A percentile compares a stretch with the other conserved stretches of the same genome.
Evolutionary conservation across 495 filamentous ascomycete genomes (phyloP).

Genomic region (Chlorociboria aeruginascens): DNA sequence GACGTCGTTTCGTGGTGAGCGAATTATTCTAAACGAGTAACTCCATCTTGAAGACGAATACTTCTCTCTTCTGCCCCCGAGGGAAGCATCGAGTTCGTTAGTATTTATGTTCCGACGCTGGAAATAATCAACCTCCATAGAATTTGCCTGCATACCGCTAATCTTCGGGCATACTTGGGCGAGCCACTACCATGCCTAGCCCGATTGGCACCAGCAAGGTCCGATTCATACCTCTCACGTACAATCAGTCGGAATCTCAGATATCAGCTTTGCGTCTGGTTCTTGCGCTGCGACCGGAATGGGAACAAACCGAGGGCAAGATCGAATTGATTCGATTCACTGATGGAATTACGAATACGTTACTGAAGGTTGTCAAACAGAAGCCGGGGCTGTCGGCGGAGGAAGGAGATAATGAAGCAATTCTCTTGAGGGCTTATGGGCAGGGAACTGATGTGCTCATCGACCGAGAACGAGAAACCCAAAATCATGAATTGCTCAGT

Average conservation of each 20-base stretch:
- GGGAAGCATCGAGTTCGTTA: not conserved
- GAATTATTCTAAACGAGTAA: no score
- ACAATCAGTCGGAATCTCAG: slow-evolving; percentile 62
- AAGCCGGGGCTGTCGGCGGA: slow-evolving; percentile 63
- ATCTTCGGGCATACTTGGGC: no score
- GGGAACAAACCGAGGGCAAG: slow-evolving; percentile 61
- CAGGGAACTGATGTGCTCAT: slow-evolving; percentile 91
- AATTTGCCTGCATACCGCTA: no score
- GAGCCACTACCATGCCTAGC: not conserved
- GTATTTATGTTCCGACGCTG: not conserved
- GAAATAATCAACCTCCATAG: no score
- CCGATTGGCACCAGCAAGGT: slow-evolving; percentile 17
- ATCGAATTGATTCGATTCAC: slow-evolving; percentile 87
- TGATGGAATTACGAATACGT: slow-evolving; percentile 96
- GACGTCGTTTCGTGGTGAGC: no score
- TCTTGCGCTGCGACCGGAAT: slow-evolving; percentile 69
- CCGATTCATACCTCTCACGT: slow-evolving; percentile 57
- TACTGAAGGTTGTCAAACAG: slow-evolving; percentile 78
- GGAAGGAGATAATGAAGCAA: slow-evolving; percentile 72
- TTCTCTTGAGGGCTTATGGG: slow-evolving; percentile 89
- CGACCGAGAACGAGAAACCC: slow-evolving; percentile 77
- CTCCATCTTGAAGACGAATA: no score
- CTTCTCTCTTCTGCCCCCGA: not conserved
- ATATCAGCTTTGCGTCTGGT: slow-evolving; percentile 68
- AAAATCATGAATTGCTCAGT: slow-evolving; percentile 59